These are phyloP conservation scores for Wickerhamomyces sp. DNA, from an alignment of 1,139 yeast genomes.

Conservation along the genomic window DNA sequence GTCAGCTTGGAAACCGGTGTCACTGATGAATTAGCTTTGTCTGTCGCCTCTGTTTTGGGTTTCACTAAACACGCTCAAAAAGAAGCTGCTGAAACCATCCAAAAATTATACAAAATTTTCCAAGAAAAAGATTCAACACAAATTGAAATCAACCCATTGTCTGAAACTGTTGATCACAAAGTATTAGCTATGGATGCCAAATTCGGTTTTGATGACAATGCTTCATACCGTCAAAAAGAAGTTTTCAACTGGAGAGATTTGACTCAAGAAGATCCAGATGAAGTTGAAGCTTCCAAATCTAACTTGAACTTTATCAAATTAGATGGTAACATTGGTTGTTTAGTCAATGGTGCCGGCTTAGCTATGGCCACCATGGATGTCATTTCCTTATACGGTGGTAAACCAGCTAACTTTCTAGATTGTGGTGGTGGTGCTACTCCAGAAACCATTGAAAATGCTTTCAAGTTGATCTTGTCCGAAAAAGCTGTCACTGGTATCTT, in stretches of 20 bases:
- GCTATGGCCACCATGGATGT: slow-evolving; percentile 99
- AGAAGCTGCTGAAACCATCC: slow-evolving; percentile 84
- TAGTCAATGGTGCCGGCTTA: slow-evolving; percentile 99
- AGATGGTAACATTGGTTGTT: slow-evolving; percentile 97
- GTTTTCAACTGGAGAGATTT: slow-evolving; percentile 95
- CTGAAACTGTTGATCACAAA: slow-evolving; percentile 86
- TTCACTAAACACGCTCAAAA: slow-evolving; percentile 75
- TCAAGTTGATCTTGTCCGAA: slow-evolving; percentile 88
- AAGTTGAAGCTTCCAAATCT: slow-evolving; percentile 84
- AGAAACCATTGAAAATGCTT: slow-evolving; percentile 95
- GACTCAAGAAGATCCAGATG: slow-evolving; percentile 97
- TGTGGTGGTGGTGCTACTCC: slow-evolving; percentile 99
- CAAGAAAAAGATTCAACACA: slow-evolving; percentile 93
- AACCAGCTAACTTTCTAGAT: slow-evolving; percentile 98
- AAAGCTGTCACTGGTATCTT: slow-evolving; percentile 90
- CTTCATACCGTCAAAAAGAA: slow-evolving; percentile 91
- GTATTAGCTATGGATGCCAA: slow-evolving; percentile 99
- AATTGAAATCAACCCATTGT: slow-evolving; percentile 96
- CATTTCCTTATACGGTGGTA: slow-evolving; percentile 96
- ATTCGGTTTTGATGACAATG: slow-evolving; percentile 96
- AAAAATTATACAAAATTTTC: slow-evolving; percentile 86
- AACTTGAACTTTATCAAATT: slow-evolving; percentile 95
- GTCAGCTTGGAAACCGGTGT: slow-evolving; percentile 78
- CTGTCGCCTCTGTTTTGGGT: slow-evolving; percentile 77
- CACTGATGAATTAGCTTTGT: slow-evolving; percentile 68